phyloP scores from a whole-genome alignment of 371 early-diverging fungal species.

The Apophysomyces ossiformis region DNA sequence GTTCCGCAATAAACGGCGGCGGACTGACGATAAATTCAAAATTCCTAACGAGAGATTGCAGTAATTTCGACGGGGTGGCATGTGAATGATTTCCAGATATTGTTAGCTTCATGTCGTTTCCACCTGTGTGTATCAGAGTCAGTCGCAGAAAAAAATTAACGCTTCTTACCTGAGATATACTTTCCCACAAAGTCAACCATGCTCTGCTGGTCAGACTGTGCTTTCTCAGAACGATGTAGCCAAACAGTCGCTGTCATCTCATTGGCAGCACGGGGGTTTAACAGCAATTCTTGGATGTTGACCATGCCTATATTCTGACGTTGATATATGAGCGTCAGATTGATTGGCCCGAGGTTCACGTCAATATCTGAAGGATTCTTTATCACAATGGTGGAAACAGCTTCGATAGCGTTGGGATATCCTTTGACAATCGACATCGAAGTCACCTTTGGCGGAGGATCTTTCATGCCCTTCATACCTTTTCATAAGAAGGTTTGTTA shows the following conservation, averaged over 20 bases:
- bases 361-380: conserved; percentile 47
- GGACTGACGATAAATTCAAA: conserved; percentile 36
- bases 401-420: conserved; percentile 33
- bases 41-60: conserved; percentile 29
- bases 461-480: conserved; percentile 48
- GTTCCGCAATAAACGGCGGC: conserved; percentile 37
- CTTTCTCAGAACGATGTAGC: conserved; percentile 9
- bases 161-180: conserved; percentile 37
- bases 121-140: conserved; percentile 11
- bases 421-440: conserved; percentile 37
- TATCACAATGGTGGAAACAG: conserved; percentile 28
- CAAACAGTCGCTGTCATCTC: conserved; percentile 24
- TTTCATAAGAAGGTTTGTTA: conserved; percentile 4
- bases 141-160: conserved; percentile 8
- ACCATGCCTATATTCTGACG: conserved; percentile 40
- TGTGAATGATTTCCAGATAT: conserved; percentile 49
- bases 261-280: conserved; percentile 30
- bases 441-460: conserved; percentile 43
- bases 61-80: conserved; percentile 28
- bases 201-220: conserved; percentile 16
- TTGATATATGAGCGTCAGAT: conserved; percentile 32
- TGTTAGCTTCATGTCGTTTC: conserved; percentile 32
- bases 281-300: conserved; percentile 29
- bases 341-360: conserved; percentile 41
- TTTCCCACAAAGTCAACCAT: conserved; percentile 41